Evolutionary conservation across 2,329 filamentous ascomycete genomes (phyloP).

Genomic region (Pseudocercospora cruenta): DNA sequence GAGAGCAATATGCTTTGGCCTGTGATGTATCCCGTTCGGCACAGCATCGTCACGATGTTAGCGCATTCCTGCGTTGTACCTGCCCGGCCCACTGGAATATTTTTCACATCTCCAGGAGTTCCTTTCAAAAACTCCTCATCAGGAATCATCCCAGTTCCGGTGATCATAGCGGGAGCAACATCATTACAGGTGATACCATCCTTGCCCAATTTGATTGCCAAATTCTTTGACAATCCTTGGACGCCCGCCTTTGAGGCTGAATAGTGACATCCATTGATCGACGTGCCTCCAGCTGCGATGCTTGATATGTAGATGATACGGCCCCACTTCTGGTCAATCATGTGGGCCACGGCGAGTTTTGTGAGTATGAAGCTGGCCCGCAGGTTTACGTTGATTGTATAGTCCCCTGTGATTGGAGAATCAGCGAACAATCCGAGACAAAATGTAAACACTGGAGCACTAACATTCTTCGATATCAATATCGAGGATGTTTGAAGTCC

Average conservation of each 20-base stretch:
- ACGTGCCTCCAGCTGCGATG: constrained; percentile 66
- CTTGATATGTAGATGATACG: constrained; percentile 67
- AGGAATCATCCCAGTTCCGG: constrained; percentile 60
- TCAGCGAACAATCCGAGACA: not conserved
- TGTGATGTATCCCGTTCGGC: constrained; percentile 59
- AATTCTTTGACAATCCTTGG: constrained; percentile 66
- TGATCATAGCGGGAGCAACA: constrained; percentile 71
- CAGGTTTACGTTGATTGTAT: constrained; percentile 65
- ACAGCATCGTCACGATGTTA: constrained; percentile 64
- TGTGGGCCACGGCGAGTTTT: constrained; percentile 64
- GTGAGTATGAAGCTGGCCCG: constrained; percentile 65
- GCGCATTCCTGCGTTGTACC: constrained; percentile 64
- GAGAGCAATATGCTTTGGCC: constrained; percentile 37
- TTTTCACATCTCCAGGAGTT: constrained; percentile 59
- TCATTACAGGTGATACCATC: constrained; percentile 70
- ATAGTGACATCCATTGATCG: constrained; percentile 56
- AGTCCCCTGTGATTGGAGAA: constrained; percentile 49
- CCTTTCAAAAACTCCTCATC: constrained; percentile 51
- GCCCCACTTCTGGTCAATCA: constrained; percentile 64
- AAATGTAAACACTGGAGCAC: constrained; percentile 54
- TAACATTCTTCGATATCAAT: constrained; percentile 63
- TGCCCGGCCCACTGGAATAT: constrained; percentile 62
- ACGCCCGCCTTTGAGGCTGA: constrained; percentile 50
- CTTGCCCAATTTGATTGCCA: constrained; percentile 62
- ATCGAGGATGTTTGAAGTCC: constrained; percentile 55